Percentiles rank a stretch among this genome's conserved stretches.
Evolutionary conservation across 1,284 basidiomycete species (phyloP).

Genomic region (Tranzscheliella williamsii): DNA sequence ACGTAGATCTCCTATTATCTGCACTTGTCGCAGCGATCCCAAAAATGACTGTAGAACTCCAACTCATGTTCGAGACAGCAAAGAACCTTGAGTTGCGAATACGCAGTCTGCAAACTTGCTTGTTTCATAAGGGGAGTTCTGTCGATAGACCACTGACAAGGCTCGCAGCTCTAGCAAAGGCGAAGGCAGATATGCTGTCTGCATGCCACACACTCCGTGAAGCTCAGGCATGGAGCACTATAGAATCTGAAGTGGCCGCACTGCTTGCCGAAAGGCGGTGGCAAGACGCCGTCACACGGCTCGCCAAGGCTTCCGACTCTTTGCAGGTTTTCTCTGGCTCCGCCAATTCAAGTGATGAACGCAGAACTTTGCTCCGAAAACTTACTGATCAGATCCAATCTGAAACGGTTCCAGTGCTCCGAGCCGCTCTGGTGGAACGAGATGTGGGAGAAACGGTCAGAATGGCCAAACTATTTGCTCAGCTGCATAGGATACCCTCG

Average conservation of each 20-base stretch:
- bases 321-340: conserved; percentile 28
- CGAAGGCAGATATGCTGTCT: conserved; percentile 19
- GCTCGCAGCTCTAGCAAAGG: conserved; percentile 19
- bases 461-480: conserved; percentile 14
- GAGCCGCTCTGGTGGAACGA: conserved; percentile 8
- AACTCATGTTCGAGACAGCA: conserved; percentile 27
- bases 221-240: conserved; percentile 44
- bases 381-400: conserved; percentile 18
- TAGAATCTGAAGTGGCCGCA: conserved; percentile 28
- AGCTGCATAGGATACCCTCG: conserved; percentile 5
- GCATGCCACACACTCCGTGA: conserved; percentile 40
- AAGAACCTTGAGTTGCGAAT: conserved; percentile 13
- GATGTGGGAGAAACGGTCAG: conserved; percentile 5
- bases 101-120: not conserved
- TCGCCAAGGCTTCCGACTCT: conserved; percentile 28
- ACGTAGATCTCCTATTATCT: conserved; percentile 22
- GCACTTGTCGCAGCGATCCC: conserved; percentile 26
- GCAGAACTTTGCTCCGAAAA: conserved; percentile 13
- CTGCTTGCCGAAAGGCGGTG: conserved; percentile 18
- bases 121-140: conserved; percentile 1
- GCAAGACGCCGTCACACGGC: conserved; percentile 24
- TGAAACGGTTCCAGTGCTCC: conserved; percentile 15
- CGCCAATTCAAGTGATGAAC: conserved; percentile 20
- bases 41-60: conserved; percentile 23
- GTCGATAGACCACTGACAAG: conserved; percentile 15